Percentiles rank a stretch among this genome's conserved stretches.
Evolutionary conservation across 495 filamentous ascomycete genomes (phyloP).

Genomic region (Ascodesmis nigricans): DNA sequence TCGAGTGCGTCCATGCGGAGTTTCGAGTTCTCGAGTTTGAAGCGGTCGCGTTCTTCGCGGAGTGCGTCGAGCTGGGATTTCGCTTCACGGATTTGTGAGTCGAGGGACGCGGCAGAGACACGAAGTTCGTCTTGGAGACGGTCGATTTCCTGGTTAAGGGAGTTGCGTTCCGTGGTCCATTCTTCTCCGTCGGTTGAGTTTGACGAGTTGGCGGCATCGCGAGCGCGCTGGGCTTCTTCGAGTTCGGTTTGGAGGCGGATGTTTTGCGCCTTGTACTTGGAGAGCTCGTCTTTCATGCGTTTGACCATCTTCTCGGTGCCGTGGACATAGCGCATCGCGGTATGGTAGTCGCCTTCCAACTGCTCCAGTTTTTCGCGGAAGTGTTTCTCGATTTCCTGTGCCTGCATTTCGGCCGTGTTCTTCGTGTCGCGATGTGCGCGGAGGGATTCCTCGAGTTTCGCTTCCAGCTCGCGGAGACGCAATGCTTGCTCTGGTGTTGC

Average conservation of each 20-base stretch:
- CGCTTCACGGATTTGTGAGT: constrained; percentile 44
- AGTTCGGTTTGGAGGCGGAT: constrained; percentile 61
- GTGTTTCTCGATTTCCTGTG: constrained; percentile 59
- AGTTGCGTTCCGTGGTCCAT: constrained; percentile 58
- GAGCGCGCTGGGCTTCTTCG: constrained; percentile 33
- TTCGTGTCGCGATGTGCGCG: constrained; percentile 71
- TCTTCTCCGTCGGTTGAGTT: constrained; percentile 28
- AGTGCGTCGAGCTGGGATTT: constrained; percentile 41
- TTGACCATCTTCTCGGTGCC: constrained; percentile 98
- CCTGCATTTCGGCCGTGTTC: constrained; percentile 46
- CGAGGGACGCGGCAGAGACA: constrained; percentile 40
- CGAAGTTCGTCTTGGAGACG: constrained; percentile 44
- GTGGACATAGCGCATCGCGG: constrained; percentile 98
- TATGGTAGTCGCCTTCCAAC: constrained; percentile 90
- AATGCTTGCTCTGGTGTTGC: constrained; percentile 49
- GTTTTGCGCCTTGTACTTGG: constrained; percentile 71
- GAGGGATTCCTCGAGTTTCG: constrained; percentile 56
- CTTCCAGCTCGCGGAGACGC: constrained; percentile 73
- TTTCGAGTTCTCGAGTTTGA: constrained; percentile 33
- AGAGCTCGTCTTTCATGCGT: constrained; percentile 90
- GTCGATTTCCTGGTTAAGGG: constrained; percentile 42
- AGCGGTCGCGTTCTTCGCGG: constrained; percentile 44
- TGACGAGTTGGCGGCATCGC: too few species aligned
- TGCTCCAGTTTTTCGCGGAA: constrained; percentile 83
- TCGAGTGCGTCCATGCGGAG: constrained; percentile 35